Conservation (phyloP, 805 yeast species). For the Saccharomyces mikatae region DNA sequence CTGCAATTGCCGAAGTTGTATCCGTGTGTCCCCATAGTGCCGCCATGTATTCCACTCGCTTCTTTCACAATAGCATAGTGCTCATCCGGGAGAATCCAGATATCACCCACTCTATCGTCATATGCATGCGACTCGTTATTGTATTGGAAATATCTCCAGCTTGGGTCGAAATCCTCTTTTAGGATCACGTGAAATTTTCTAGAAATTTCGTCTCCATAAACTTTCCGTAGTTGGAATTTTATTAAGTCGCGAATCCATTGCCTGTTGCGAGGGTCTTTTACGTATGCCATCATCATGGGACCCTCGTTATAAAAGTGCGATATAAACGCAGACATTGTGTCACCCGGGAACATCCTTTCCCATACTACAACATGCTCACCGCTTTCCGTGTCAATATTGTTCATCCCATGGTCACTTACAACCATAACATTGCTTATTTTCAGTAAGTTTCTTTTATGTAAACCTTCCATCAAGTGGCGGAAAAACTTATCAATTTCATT, state of each 20-base stretch:
- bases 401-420: constrained; percentile 90
- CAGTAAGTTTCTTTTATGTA: constrained; percentile 47
- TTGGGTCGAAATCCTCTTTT: constrained; percentile 3
- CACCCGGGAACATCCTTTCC: constrained; percentile 58
- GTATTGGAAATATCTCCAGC: constrained; percentile 40
- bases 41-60: constrained; percentile 36
- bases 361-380: constrained; percentile 48
- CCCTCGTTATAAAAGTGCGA: constrained; percentile 9
- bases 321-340: constrained; percentile 6
- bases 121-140: constrained; percentile 24
- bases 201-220: neutral
- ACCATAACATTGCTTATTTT: constrained; percentile 63
- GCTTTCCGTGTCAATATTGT: constrained; percentile 54
- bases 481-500: constrained; percentile 58
- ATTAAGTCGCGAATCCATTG: neutral
- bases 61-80: constrained; percentile 69
- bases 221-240: neutral
- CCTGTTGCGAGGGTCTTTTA: neutral
- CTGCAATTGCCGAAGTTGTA: constrained; percentile 61
- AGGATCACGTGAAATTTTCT: neutral
- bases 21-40: constrained; percentile 67
- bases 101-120: constrained; percentile 57
- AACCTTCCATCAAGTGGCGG: constrained; percentile 38
- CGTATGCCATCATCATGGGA: constrained; percentile 7
- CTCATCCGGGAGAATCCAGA: constrained; percentile 75